Evolutionary conservation across 495 filamentous ascomycete species (phyloP).

Genomic region (Bacidia gigantensis): DNA sequence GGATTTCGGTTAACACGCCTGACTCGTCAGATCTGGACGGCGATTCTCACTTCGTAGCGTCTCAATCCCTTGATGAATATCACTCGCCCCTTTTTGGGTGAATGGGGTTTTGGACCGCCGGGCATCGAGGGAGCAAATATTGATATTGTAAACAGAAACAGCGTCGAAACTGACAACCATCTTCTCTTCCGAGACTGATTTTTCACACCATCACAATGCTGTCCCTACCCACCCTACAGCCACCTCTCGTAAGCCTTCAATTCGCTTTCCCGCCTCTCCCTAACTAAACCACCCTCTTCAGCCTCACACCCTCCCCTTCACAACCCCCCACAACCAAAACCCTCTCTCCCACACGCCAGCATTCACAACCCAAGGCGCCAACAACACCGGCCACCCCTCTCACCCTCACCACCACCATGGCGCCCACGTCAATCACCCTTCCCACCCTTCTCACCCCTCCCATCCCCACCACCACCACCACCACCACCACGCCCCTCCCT

Average conservation of each 20-base stretch:
- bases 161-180: too few relatives aligned
- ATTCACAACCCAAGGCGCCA: not conserved
- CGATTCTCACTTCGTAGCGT: too few relatives aligned
- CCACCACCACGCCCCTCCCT: conserved; percentile 11
- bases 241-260: not conserved
- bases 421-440: conserved; percentile 26
- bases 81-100: too few relatives aligned
- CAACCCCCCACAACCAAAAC: not conserved
- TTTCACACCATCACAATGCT: too few relatives aligned
- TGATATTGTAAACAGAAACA: too few relatives aligned
- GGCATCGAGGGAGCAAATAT: too few relatives aligned
- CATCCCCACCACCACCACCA: conserved; percentile 21
- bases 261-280: not conserved
- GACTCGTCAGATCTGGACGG: too few relatives aligned
- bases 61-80: too few relatives aligned
- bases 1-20: too few relatives aligned
- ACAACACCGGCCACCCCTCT: not conserved
- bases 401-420: conserved; percentile 53
- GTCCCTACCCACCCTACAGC: not conserved
- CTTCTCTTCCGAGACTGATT: too few relatives aligned
- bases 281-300: not conserved
- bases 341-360: not conserved
- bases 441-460: conserved; percentile 11
- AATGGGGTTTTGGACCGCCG: too few relatives aligned
- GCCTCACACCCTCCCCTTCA: not conserved